Evolutionary conservation across 164 flowering plant genomes (phyloP).

Genomic region (Magnolia changhungtana): DNA sequence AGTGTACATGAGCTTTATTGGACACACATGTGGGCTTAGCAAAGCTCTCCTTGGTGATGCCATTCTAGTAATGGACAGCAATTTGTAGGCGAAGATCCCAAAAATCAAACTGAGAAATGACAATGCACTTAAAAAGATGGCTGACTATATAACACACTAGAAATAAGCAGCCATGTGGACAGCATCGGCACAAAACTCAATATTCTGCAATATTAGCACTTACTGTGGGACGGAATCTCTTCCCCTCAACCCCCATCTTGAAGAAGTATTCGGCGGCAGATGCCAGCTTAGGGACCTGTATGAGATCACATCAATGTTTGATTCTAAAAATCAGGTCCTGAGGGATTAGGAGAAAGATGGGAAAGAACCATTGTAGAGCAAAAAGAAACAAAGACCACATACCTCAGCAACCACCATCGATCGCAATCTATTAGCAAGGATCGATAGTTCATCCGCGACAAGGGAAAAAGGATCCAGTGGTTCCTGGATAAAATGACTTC

Average conservation of each 20-base stretch:
- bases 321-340: neutral
- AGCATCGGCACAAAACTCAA: neutral
- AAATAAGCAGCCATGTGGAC: neutral
- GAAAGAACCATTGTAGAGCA: neutral
- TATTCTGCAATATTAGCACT: slow-evolving; percentile 11
- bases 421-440: slow-evolving; percentile 67
- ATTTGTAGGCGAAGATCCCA: neutral
- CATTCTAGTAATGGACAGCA: too few species aligned
- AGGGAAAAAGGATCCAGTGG: slow-evolving; percentile 86
- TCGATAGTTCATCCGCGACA: slow-evolving; percentile 89
- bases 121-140: neutral
- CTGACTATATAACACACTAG: neutral
- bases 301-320: neutral
- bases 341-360: neutral
- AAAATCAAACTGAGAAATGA: neutral
- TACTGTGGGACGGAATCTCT: slow-evolving; percentile 94
- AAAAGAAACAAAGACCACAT: slow-evolving; percentile 6
- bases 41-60: too few species aligned
- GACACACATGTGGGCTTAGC: too few species aligned
- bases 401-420: slow-evolving; percentile 92
- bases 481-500: slow-evolving; percentile 40
- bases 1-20: too few species aligned
- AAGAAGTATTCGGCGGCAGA: slow-evolving; percentile 97
- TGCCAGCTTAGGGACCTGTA: slow-evolving; percentile 92
- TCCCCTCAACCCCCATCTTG: slow-evolving; percentile 94